Conservation (phyloP, 1,284 basidiomycete species). For the Marasmius fiardii region DNA sequence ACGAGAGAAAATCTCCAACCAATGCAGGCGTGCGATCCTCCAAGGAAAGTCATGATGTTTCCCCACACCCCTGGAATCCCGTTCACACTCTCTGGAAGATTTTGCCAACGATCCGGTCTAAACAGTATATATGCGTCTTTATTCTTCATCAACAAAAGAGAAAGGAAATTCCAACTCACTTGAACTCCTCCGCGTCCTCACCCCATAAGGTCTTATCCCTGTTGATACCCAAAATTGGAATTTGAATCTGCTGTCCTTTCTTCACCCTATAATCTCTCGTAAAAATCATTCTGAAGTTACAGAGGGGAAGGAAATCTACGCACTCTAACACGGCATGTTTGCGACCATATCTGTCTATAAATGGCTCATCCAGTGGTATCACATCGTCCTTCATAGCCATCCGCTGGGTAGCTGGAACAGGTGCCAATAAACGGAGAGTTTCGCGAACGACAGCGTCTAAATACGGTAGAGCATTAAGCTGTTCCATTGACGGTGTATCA, state of each 20-base stretch:
- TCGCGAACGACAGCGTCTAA: conserved; percentile 72
- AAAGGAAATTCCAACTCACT: conserved; percentile 23
- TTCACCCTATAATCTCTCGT: conserved; percentile 27
- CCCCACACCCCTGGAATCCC: not conserved
- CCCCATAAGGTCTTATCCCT: conserved; percentile 41
- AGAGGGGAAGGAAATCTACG: conserved; percentile 8
- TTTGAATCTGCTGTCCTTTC: conserved; percentile 31
- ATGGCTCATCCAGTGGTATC: conserved; percentile 48
- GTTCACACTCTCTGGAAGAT: conserved; percentile 25
- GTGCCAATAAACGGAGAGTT: conserved; percentile 60
- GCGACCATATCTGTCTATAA: conserved; percentile 33
- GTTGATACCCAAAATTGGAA: conserved; percentile 40
- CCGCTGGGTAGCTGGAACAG: conserved; percentile 54
- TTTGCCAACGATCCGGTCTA: conserved; percentile 42
- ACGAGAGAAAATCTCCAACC: not conserved
- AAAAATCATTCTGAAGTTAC: conserved; percentile 12
- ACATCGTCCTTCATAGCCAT: conserved; percentile 50
- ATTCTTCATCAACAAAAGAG: not conserved
- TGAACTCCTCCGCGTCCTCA: conserved; percentile 39
- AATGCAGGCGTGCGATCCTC: not conserved
- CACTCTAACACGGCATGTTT: conserved; percentile 28
- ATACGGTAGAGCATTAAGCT: conserved; percentile 54
- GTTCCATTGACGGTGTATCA: conserved; percentile 58
- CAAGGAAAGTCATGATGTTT: not conserved
- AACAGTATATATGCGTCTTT: not conserved